A percentile compares a stretch with the other conserved stretches of the same genome.
phyloP scores from a whole-genome alignment of 345 rosid genomes.

The Cardamine chenopodiifolia region DNA sequence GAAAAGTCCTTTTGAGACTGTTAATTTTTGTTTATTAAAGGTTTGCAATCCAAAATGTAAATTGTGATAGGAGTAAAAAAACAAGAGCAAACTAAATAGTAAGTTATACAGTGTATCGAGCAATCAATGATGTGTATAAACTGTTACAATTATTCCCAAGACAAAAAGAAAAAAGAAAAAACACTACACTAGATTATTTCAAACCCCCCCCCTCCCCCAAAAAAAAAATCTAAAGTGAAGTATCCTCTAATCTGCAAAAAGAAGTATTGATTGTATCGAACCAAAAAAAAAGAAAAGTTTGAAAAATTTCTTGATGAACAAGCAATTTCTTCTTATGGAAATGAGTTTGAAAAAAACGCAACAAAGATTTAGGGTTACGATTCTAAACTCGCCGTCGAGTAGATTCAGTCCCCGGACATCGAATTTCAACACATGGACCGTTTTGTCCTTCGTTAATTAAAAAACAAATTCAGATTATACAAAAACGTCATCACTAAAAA shows the following conservation, averaged over 20 bases:
- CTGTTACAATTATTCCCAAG: constrained; percentile 1
- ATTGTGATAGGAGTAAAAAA: neutral
- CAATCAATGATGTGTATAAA: neutral
- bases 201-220: constrained; percentile 1
- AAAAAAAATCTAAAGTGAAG: neutral
- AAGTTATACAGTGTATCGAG: neutral
- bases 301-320: constrained; percentile 25
- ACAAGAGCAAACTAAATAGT: neutral
- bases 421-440: constrained; percentile 85
- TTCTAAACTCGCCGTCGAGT: constrained; percentile 71
- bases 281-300: neutral
- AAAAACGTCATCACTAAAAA: neutral
- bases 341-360: constrained; percentile 9
- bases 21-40: too few species aligned
- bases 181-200: neutral
- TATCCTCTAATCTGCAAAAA: neutral
- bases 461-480: constrained; percentile 18
- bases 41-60: neutral
- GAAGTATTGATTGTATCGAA: neutral
- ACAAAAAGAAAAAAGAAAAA: neutral
- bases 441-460: constrained; percentile 67
- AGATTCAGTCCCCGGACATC: constrained; percentile 72
- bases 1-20: neutral
- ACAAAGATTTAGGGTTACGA: constrained; percentile 44
- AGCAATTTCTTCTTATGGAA: constrained; percentile 17